Evolutionary conservation across 2,329 filamentous ascomycete genomes (phyloP), one percentile per base, ranked within the genome.

Genomic region (Diaporthe longicolla): DNA sequence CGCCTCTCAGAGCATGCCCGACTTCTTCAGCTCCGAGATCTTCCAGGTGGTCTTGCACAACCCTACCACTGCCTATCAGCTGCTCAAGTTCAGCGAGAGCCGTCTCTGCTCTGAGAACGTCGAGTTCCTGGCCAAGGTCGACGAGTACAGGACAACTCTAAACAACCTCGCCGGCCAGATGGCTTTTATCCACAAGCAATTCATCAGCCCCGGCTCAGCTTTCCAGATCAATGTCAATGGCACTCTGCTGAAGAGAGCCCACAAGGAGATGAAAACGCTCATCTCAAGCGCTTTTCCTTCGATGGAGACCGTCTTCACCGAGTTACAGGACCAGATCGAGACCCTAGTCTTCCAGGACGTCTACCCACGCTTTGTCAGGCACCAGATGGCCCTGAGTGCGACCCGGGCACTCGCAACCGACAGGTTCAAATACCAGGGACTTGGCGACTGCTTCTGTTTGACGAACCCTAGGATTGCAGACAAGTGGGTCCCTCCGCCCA

Each of bases 361-460:
- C 19, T 89, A 88, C 76, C 87, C 87, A 3, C 81, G 83, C 52
- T 89, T 89, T 76, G 84, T 88, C 26, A 85, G 85, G 65, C 82
- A 87, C 75, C 87, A 89, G 78, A 81, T 89, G 70, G 83, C 83
- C 15, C 78, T 84, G 54, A 85, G 84, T 65, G 84, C 85, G 81
- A 75, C 69, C 37, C 75, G 74, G 35, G 73, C 76, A 10, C 45
- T 80, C 1, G 76, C 77, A 0, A 80, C 79, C n/a, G 80, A 81
- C 26, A 79, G 81, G 2, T 79, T 81, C 7, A 78, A 82, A 68
- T 91, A 87, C 70, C 86, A 86, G 3, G 90, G 90, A 0, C 83
- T 92, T 0, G 89, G 89, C 11, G 85, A 89, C 65, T 89, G 89
- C 29, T 91, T 92, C 76, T 89, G 89, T 72, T 78, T 92, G 21